A percentile compares a stretch with the other conserved stretches of the same genome.
These are phyloP conservation scores for Boechera divaricarpa DNA, from an alignment of 345 rosid species.

Conservation along the genomic window DNA sequence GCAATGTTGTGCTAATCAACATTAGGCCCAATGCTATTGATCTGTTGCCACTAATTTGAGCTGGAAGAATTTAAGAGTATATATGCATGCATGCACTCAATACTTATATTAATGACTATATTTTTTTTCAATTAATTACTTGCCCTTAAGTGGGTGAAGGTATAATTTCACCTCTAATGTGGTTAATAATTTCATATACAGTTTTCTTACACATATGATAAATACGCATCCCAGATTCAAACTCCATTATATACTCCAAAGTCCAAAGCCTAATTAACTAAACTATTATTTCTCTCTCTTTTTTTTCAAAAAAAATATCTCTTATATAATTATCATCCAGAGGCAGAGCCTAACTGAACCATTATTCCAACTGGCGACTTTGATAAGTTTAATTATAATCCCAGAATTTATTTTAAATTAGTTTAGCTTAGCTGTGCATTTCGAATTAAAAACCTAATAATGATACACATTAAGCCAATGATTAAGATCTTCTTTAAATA, in stretches of 20 bases:
- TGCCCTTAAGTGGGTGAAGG: neutral
- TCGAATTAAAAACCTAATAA: neutral
- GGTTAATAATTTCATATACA: neutral
- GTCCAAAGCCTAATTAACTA: neutral
- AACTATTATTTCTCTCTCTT: neutral
- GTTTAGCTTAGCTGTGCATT: constrained; percentile 39
- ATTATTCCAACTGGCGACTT: constrained; percentile 34
- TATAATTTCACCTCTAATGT: neutral
- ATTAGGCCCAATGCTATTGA: neutral
- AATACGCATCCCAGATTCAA: neutral
- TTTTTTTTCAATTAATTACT: neutral
- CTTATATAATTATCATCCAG: neutral
- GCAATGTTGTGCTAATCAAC: neutral
- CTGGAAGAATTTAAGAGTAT: no score
- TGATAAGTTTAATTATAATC: neutral
- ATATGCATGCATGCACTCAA: neutral
- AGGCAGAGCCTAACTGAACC: constrained; percentile 15
- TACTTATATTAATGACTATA: neutral
- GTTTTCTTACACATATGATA: neutral
- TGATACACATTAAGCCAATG: constrained; percentile 38
- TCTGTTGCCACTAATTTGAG: neutral
- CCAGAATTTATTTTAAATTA: constrained; percentile 1
- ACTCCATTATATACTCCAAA: neutral
- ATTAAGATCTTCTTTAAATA: constrained; percentile 22
- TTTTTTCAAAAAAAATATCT: neutral